phyloP scores from a whole-genome alignment of 2,329 filamentous ascomycete species.

The Trichocomaceae sp. region DNA sequence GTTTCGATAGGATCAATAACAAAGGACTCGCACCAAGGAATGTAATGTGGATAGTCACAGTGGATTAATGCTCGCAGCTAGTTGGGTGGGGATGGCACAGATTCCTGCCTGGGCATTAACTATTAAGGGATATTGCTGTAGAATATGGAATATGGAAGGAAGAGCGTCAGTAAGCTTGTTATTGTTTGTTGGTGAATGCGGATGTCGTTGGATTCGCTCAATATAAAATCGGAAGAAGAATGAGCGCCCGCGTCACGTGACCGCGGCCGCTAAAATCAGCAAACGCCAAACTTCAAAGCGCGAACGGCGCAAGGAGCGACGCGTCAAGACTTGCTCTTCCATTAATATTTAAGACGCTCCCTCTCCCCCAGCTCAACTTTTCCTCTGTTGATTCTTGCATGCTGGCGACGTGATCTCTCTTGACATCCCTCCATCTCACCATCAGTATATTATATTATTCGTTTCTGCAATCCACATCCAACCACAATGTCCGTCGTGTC shows the following conservation, averaged over 20 bases:
- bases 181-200: neutral
- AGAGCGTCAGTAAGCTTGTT: too few species aligned
- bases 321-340: slow-evolving; percentile 7
- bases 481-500: slow-evolving; percentile 84
- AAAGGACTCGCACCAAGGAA: slow-evolving; percentile 14
- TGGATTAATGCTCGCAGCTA: slow-evolving; percentile 12
- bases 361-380: neutral
- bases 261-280: neutral
- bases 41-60: too few species aligned
- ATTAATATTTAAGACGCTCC: slow-evolving; percentile 5
- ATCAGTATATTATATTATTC: neutral
- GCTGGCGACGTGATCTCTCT: neutral
- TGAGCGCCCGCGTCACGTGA: too few species aligned
- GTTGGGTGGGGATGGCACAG: slow-evolving; percentile 5
- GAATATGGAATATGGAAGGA: slow-evolving; percentile 1
- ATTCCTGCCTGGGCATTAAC: too few species aligned
- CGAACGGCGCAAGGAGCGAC: slow-evolving; percentile 9
- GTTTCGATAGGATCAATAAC: slow-evolving; percentile 7
- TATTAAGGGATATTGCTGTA: slow-evolving; percentile 8
- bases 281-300: too few species aligned
- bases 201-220: too few species aligned
- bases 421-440: neutral
- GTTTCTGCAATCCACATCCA: slow-evolving; percentile 24
- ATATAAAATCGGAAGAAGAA: too few species aligned
- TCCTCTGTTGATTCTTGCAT: neutral